Percentiles rank a stretch among this genome's conserved stretches.
Conservation (phyloP, 1,139 yeast genomes). For the Geotrichum citri-aurantii region DNA sequence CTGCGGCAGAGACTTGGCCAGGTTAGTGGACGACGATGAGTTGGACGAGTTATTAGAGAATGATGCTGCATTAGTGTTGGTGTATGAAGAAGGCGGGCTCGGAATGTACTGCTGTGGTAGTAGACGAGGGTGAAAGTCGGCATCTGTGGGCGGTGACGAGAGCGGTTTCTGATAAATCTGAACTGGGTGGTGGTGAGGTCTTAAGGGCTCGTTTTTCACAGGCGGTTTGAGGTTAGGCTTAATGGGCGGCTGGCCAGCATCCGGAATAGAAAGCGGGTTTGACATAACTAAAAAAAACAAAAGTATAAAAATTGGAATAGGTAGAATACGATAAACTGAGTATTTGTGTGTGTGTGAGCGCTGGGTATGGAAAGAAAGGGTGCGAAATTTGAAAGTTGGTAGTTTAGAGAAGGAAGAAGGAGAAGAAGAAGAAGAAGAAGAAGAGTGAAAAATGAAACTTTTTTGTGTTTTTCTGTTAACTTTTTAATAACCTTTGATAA, state of each 20-base stretch:
- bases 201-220: not conserved
- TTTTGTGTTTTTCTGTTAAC: not conserved
- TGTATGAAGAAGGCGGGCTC: constrained; percentile 12
- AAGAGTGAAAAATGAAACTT: not conserved
- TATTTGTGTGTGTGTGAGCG: no score
- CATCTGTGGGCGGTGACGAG: constrained; percentile 1
- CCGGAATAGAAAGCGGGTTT: not conserved
- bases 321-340: not conserved
- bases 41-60: constrained; percentile 1
- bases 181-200: not conserved
- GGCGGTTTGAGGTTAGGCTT: not conserved
- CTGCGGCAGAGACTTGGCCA: constrained; percentile 5
- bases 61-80: not conserved
- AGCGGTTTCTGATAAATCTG: constrained; percentile 10
- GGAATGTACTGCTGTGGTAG: constrained; percentile 9
- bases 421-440: not conserved
- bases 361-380: not conserved
- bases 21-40: constrained; percentile 3
- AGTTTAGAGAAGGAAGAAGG: not conserved
- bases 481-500: not conserved
- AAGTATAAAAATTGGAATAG: not conserved
- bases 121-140: not conserved
- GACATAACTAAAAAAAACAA: not conserved
- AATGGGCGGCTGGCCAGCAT: not conserved
- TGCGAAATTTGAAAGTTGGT: not conserved